Evolutionary conservation across 1,139 yeast species (phyloP), one percentile per base, ranked within the genome.

Genomic region (Hyphopichia wangnamkhiaoensis): DNA sequence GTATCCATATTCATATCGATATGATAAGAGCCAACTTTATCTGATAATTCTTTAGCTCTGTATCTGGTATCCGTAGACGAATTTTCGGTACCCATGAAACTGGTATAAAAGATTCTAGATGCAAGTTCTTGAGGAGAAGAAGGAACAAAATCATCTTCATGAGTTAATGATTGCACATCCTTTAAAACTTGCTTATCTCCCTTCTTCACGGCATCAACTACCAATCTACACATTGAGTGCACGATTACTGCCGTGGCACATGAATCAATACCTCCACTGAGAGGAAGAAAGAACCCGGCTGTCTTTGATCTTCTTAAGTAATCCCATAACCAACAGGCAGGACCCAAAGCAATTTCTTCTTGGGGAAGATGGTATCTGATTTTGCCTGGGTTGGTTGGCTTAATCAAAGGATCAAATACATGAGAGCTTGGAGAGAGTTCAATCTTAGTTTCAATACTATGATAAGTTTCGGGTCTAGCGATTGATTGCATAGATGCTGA

Each of bases 321-420:
- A 60, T 93, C 99, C 99, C 99, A 93, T 47, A 93, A 64, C 99
- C 99, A 93, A 60, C 98, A 93, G 0, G 99, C 98, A 1, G 98
- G 99, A 0, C 98, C 98, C 37, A 87, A 69, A 0, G 98, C 98
- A 46, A 93, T 91, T 62, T 93, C 99, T 61, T 93, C 97, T 55
- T 90, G 95, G 1, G 98, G 96, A 3, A 71, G 58, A 61, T 87
- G 95, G 54, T 85, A 85, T 35, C 70, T 71, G 31, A 84, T 73
- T 4, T 69, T 71, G 25, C 65, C 59, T 2, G 73, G 54, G 26
- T 57, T 52, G 0, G 95, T 66, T 14, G 97, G 96, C n/a, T 53
- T 63, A n/a, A 86, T 61, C 1, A 54, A 54, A 14, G 86, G 80
- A 58, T 88, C 79, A 52, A 86, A 86, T 26, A 79, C 73, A 34